Evolutionary conservation across 1,284 basidiomycete species (phyloP), one percentile per base, ranked within the genome.

Genomic region (Xerocomus amazonicus): DNA sequence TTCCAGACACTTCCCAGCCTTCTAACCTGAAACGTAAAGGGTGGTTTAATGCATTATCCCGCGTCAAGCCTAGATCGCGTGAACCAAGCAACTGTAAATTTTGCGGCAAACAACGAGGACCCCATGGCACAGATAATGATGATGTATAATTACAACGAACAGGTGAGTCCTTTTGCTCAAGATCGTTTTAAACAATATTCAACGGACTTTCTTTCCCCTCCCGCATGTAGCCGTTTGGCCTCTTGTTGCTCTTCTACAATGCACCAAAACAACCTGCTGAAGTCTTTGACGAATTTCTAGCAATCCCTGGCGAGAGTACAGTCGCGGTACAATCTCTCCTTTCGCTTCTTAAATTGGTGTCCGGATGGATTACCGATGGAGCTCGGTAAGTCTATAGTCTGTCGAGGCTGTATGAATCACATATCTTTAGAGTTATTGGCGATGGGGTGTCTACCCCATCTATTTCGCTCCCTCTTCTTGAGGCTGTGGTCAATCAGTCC

Each of bases 91-190:
- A 75, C 74, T 0, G 70, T 70, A 13, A 72, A 73, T n/a, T 86
- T 83, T 59, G 58, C 70, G 3, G n/a, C n/a, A n/a, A 63, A 68
- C 6, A 74, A 75, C 10, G 76, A 60, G 0, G 81, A 84, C 56
- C 78, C 80, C 0, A 86, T 83, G 61, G 83, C 83, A 1, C 64
- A 58, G 2, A 73, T 84, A 27, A 71, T 84, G 19, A 71, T 73
- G 0, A 70, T 77, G 0, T 81, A 77, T 52, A 77, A 76, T 10
- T 29, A 29, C n/a, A n/a, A n/a, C n/a, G n/a, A n/a, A 14, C 5
- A 27, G 14, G 33, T 17, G n/a, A 13, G 23, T n/a, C 12, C 26
- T 16, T 41, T 3, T 33, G 9, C n/a, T 23, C 13, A 17, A 8
- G 6, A 7, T 3, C n/a, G 5, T 7, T 19, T 9, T 8, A 12